Evolutionary conservation across 1,139 yeast genomes (phyloP), one percentile per base, ranked within the genome.

Genomic region (Blastobotrys proliferans): DNA sequence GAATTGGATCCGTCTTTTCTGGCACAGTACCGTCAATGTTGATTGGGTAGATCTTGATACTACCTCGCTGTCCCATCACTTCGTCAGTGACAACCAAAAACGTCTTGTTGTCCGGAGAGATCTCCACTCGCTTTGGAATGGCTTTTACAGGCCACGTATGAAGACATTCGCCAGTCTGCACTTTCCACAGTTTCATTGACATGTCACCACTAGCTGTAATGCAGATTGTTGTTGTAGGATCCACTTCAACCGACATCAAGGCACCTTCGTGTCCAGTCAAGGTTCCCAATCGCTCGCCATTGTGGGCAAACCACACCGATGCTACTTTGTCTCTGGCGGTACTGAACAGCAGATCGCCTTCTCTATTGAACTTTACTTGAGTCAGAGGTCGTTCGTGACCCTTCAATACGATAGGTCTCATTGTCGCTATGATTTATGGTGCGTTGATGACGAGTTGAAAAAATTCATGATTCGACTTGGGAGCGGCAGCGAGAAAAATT

Each of bases 261-360:
- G 97, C 86, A 80, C 98, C 98, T 51, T 76, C 76, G 65, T 92
- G 98, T 14, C 88, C 88, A 49, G 77, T 80, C 55, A 87, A 78
- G 47, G 99, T 92, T 41, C 98, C 99, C 49, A 94, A 69, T 67
- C 98, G 80, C 69, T 94, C 98, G 57, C 99, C 99, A 63, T 90
- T 92, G 53, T 85, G 83, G 21, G 97, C 79, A 67, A 77, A 92
- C 97, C 97, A 94, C 51, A 90, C 83, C 45, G 60, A 60, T 17
- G 62, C 67, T 38, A 73, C 73, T 58, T 77, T 77, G 76, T 90
- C 98, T 67, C 94, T 88, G 57, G 97, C 90, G 35, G 87, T 92
- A 9, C 97, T 81, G 65, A 94, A 84, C 50, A 94, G 76, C 56
- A 94, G 70, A 66, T 94, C 99, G 40, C 99, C 99, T 60, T 94